Evolutionary conservation across 2,329 filamentous ascomycete genomes (phyloP).

Genomic region (Acephala macrosclerotiorum): DNA sequence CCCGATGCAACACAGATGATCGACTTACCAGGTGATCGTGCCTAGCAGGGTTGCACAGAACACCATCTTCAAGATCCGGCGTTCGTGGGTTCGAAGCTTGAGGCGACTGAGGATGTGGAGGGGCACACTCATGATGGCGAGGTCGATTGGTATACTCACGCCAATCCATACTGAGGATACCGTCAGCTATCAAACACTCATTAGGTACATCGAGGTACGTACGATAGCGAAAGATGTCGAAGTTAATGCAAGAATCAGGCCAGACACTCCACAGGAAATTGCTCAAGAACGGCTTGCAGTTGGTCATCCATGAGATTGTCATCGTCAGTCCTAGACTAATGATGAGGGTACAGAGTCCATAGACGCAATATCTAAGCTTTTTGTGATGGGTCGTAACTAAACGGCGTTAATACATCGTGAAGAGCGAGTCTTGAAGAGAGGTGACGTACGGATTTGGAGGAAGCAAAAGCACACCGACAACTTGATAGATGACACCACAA

Average conservation of each 20-base stretch:
- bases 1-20: not conserved
- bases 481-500: constrained; percentile 41
- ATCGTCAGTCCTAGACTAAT: constrained; percentile 35
- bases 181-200: constrained; percentile 8
- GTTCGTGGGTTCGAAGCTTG: constrained; percentile 35
- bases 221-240: constrained; percentile 42
- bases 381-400: constrained; percentile 38
- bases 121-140: constrained; percentile 39
- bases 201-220: constrained; percentile 17
- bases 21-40: constrained; percentile 40
- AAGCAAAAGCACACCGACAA: constrained; percentile 42
- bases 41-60: constrained; percentile 42
- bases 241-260: constrained; percentile 38
- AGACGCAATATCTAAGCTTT: constrained; percentile 33
- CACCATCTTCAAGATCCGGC: constrained; percentile 39
- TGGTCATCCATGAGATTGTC: constrained; percentile 36
- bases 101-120: constrained; percentile 36
- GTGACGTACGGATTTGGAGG: constrained; percentile 40
- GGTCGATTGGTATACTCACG: constrained; percentile 40
- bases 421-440: not conserved
- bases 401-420: constrained; percentile 2
- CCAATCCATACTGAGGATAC: constrained; percentile 38
- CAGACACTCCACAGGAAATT: constrained; percentile 40
- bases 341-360: constrained; percentile 37
- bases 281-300: constrained; percentile 39